These are phyloP conservation scores for Colletotrichum sp. DNA, from an alignment of 2,329 filamentous ascomycete species.

Conservation along the genomic window DNA sequence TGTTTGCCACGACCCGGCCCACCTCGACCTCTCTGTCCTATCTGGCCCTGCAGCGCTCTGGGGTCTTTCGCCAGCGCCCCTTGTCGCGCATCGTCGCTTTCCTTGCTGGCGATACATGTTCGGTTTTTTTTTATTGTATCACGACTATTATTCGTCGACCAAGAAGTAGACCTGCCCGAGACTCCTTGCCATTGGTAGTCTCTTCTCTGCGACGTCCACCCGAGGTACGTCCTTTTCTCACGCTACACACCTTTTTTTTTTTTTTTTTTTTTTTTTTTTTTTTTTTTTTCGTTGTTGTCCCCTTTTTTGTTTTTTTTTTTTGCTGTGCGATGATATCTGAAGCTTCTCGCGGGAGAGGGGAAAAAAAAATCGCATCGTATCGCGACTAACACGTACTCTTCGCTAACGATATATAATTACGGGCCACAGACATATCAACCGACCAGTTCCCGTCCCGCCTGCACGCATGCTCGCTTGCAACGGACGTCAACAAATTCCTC, in stretches of 20 bases:
- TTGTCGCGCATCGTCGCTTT: background rate
- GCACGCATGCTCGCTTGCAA: background rate
- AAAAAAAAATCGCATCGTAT: background rate
- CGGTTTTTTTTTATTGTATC: background rate
- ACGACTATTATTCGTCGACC: background rate
- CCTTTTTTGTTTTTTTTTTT: background rate
- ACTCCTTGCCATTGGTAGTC: background rate
- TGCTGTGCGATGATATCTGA: background rate
- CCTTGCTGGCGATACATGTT: background rate
- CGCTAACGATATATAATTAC: constrained; percentile 3
- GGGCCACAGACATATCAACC: background rate
- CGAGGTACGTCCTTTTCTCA: background rate
- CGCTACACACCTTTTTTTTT: background rate
- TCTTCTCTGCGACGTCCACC: background rate
- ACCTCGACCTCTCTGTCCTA: background rate
- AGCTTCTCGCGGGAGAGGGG: background rate
- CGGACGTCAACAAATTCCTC: background rate
- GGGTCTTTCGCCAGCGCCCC: background rate
- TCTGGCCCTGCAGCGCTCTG: background rate
- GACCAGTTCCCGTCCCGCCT: background rate
- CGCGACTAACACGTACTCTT: background rate
- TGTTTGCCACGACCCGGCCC: background rate
- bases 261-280: background rate
- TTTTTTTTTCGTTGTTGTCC: too few species aligned
- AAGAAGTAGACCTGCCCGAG: background rate